These are phyloP conservation scores for Thalassiosira delicatula DNA, from an alignment of 352 stramenopile genomes.

Conservation along the genomic window DNA sequence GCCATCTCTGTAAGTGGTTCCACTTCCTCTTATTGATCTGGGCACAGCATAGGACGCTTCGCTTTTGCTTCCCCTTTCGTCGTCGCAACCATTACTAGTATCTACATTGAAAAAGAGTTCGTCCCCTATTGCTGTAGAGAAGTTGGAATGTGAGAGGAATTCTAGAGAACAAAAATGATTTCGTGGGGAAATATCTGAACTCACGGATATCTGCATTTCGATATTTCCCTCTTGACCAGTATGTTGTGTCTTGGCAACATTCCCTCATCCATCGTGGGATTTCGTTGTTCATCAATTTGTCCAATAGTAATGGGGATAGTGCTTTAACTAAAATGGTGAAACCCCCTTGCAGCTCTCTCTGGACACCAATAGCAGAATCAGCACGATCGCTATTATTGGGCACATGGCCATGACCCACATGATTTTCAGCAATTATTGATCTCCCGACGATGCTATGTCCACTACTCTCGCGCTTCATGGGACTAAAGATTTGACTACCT, in stretches of 20 bases:
- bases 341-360: constrained; percentile 82
- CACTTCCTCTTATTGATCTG: constrained; percentile 54
- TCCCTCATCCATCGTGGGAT: constrained; percentile 78
- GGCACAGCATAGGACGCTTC: constrained; percentile 54
- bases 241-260: constrained; percentile 80
- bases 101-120: constrained; percentile 70
- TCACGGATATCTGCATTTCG: constrained; percentile 78
- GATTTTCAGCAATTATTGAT: background rate
- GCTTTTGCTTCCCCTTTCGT: constrained; percentile 42
- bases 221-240: constrained; percentile 80
- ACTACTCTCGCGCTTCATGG: constrained; percentile 39
- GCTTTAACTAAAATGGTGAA: constrained; percentile 78
- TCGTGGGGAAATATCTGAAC: constrained; percentile 36
- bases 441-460: constrained; percentile 15
- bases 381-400: constrained; percentile 65
- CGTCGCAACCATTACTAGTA: constrained; percentile 15
- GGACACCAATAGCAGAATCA: constrained; percentile 83
- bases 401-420: constrained; percentile 8
- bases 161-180: constrained; percentile 10
- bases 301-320: constrained; percentile 73
- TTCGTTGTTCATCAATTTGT: constrained; percentile 74
- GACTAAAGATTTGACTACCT: constrained; percentile 33
- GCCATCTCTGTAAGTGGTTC: constrained; percentile 32
- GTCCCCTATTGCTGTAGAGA: constrained; percentile 59
- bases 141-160: constrained; percentile 6